A percentile compares a stretch with the other conserved stretches of the same genome.
Conservation (phyloP, 768 basidiomycete species). For the Baorangia bicolor region DNA sequence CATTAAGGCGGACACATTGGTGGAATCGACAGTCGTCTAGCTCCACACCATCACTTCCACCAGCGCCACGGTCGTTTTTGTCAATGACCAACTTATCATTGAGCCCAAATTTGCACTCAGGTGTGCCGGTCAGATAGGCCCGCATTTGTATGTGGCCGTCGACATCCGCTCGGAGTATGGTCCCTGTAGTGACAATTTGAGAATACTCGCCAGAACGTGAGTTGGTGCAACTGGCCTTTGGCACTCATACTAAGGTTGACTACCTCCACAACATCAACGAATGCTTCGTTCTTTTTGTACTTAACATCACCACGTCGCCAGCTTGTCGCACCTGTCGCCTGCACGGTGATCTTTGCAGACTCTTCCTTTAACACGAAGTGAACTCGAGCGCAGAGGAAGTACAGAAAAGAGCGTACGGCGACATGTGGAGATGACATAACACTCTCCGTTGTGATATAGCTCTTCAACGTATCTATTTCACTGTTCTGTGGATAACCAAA, state of each 20-base stretch:
- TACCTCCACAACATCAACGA: constrained; percentile 98
- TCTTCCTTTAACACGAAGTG: constrained; percentile 65
- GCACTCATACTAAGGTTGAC: constrained; percentile 98
- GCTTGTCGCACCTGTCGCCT: constrained; percentile 95
- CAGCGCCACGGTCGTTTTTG: constrained; percentile 60
- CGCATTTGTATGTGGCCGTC: constrained; percentile 99
- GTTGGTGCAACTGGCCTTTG: constrained; percentile 52
- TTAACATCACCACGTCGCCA: constrained; percentile 96
- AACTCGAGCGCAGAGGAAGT: neutral
- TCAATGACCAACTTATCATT: constrained; percentile 98
- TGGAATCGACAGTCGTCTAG: constrained; percentile 98
- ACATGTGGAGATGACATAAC: constrained; percentile 84
- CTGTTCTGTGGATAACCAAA: constrained; percentile 99
- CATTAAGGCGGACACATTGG: constrained; percentile 93
- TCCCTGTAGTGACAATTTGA: constrained; percentile 50
- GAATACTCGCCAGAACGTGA: neutral
- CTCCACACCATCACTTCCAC: constrained; percentile 75
- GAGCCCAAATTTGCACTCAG: constrained; percentile 98
- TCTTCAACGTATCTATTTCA: constrained; percentile 95
- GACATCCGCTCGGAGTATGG: constrained; percentile 90
- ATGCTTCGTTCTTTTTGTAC: constrained; percentile 99
- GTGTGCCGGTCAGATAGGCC: constrained; percentile 93
- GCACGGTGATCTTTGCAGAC: constrained; percentile 93
- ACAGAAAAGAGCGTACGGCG: constrained; percentile 50
- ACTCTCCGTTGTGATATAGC: constrained; percentile 97